Base-by-base conservation (phyloP, 306 rosid species). In the Psophocarpus tetragonolobus region DNA sequence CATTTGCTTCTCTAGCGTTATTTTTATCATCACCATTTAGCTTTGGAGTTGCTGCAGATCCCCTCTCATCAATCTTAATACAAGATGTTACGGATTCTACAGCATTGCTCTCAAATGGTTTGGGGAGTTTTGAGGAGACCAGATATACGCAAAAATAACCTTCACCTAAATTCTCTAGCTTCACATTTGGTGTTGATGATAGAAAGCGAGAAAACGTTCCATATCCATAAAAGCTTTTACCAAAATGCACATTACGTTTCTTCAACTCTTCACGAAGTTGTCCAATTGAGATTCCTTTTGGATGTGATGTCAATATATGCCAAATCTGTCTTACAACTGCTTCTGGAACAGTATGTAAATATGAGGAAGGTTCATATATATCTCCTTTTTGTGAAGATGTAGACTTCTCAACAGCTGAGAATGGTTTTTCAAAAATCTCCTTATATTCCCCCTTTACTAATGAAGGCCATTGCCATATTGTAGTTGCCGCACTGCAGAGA, bases 401-500 rank as follows among this genome's bases (percentile, higher is more conserved):
- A 29, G 41, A 60, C 75, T 83, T 84, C 68, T 80, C 88, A 27
- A 23, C 39, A 27, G 76, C 50, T 5, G 85, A 60, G 79, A 83
- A 84, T 15, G 96, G 96, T 61, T 87, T 85, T 60, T 87, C 84
- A 79, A 91, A 90, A 70, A 89, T 87, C 53, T 38, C 88, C 82
- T 80, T 89, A 17, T 67, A 79, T 81, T 91, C 91, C 57, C 96
- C 99, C 70, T 66, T 81, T 67, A 95, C 76, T 86, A 95, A 76
- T 36, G 91, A 85, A 71, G 85, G 4, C 97, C 99, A 95, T 9
- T 87, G 89, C 97, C 99, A 95, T 92, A 88, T 81, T 82, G 92
- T 87, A 79, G 93, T 95, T 79, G 99, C 97, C 50, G 97, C 97
- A 76, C 95, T 88, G 68, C 91, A 83, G 47, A 95, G 92, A 68